Evolutionary conservation across 805 yeast genomes (phyloP), one percentile per base, ranked within the genome.

Genomic region (Allodekkera sacchari): DNA sequence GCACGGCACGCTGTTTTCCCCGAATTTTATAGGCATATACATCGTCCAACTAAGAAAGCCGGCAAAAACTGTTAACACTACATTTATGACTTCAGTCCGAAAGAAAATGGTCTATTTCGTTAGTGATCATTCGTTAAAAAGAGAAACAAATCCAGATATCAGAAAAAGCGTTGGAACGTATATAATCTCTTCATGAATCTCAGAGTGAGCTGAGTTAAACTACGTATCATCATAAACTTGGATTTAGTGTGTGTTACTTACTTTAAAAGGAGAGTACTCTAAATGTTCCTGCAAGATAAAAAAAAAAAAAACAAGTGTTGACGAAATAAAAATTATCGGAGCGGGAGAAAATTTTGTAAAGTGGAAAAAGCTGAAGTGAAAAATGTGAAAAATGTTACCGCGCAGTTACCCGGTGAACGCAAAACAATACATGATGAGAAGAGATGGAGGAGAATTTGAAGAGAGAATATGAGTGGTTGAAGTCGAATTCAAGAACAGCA

Each of bases 141-240:
- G n/a, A n/a, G n/a, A n/a, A n/a, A n/a, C n/a, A n/a, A n/a, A n/a
- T n/a, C n/a, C n/a, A n/a, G n/a, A n/a, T n/a, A n/a, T 55, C 60
- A 55, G 58, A 44, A 32, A 42, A 45, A 31, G 55, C 60, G 66
- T 61, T 64, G 64, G 71, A 71, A 59, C 57, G 52, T 36, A 57
- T 63, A 44, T 45, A 33, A 33, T 66, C 58, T 67, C 72, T 66
- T 71, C 73, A 66, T 61, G 59, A 64, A 51, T 55, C 64, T 67
- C 63, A 49, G 74, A 67, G 74, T 67, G 74, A 67, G 74, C 74
- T 67, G 74, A 67, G 74, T 63, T 50, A 61, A 57, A 63, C 30
- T 60, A n/a, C n/a, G 25, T 66, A 50, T 67, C 74, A 67, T 67
- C 74, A 64, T 56, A 47, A 62, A 53, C 52, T 28, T 13, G 11